Evolutionary conservation across 768 basidiomycete species (phyloP), one percentile per base, ranked within the genome.

Genomic region (Basidioascus undulatus): DNA sequence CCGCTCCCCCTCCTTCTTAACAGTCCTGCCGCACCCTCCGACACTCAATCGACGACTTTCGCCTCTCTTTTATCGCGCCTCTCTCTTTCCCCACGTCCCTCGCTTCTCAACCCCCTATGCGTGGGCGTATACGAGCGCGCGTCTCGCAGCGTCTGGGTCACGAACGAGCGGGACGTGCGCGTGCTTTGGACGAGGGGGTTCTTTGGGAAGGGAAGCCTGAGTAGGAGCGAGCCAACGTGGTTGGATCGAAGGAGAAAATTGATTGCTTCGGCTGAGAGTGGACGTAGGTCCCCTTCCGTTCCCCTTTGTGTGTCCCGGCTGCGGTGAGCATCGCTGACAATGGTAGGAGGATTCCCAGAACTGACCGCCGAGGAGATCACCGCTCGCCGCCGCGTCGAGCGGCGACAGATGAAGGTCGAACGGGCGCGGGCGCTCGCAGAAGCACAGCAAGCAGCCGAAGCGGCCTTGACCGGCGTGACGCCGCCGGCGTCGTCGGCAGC

Each of bases 121-220:
- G 68, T 71, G 47, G 86, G 81, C 7, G 54, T 72, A 7, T 76
- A 79, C 47, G 89, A 96, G 54, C 59, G 67, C 6, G 52, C 66
- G 2, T 84, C 86, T 13, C 71, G 72, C n/a, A 81, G 80, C 0
- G 78, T 94, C 8, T 92, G 84, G 84, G 66, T 96, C 3, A 61
- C 67, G 0, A 66, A 73, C 43, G 57, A 62, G 21, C 64, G 58
- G 19, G 71, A 84, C 54, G 71, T 72, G 33, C 64, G 64, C 47
- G 59, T 74, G 5, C 65, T 96, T 28, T 98, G 92, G 80, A 63
- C 70, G 35, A 61, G 78, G 44, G 92, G 92, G 0, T 94, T 96
- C 61, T 98, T 96, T 56, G 92, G 92, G 19, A 98, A 98, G 57
- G 92, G 92, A 1, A 78, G 79, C 54, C 62, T 98, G 39, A 87